These are phyloP conservation scores for Akebia trifoliata DNA, from an alignment of 164 flowering plant genomes.

Conservation along the genomic window DNA sequence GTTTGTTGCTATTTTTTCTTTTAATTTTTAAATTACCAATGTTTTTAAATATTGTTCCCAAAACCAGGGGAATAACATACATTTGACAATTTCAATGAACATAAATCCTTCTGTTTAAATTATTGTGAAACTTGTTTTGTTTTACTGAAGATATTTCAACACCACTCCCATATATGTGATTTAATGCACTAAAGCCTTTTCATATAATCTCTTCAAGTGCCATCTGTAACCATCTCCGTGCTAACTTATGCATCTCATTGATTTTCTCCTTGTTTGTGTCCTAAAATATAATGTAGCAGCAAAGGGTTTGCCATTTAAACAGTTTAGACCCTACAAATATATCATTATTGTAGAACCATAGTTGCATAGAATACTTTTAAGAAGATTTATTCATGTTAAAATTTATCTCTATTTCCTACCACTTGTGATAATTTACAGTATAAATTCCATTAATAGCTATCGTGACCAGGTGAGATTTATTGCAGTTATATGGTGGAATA, in stretches of 20 bases:
- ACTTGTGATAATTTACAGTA: too few species aligned
- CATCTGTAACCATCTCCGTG: not conserved
- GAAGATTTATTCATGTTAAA: not conserved
- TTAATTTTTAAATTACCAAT: not conserved
- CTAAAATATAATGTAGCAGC: not conserved
- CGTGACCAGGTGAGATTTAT: conserved; percentile 3
- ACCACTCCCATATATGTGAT: too few species aligned
- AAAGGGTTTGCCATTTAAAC: not conserved
- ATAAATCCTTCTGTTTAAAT: not conserved
- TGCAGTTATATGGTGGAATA: conserved; percentile 92
- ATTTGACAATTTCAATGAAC: not conserved
- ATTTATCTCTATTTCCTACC: too few species aligned
- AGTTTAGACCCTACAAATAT: not conserved
- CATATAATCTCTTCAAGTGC: not conserved
- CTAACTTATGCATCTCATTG: not conserved
- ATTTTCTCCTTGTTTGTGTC: not conserved
- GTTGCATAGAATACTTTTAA: not conserved
- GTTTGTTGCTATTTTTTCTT: not conserved
- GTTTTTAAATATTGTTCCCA: not conserved
- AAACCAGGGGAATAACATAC: not conserved
- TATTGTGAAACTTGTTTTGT: too few species aligned
- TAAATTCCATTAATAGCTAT: not conserved
- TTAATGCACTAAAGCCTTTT: too few species aligned
- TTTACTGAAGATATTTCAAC: too few species aligned
- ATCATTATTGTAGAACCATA: not conserved